phyloP scores from a whole-genome alignment of 495 filamentous ascomycete genomes.

The Trypethelium eluteriae region DNA sequence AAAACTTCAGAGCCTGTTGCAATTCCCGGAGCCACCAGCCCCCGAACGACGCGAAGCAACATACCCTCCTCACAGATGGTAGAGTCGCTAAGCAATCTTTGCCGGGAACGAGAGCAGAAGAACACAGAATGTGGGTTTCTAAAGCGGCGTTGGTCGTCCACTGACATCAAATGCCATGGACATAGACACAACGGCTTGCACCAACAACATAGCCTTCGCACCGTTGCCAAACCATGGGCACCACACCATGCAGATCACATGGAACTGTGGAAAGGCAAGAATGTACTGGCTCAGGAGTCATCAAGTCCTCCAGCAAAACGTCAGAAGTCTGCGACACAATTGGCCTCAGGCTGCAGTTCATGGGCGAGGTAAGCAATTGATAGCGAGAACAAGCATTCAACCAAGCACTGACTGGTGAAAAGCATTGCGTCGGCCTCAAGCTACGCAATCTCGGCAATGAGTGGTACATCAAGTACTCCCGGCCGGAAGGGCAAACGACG shows the following conservation, averaged over 20 bases:
- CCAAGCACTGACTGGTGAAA: neutral
- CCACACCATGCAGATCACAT: neutral
- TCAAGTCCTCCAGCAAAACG: neutral
- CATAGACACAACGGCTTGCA: too few species aligned
- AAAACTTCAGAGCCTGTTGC: too few species aligned
- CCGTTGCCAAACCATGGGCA: neutral
- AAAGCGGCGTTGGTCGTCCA: too few species aligned
- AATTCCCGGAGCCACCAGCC: too few species aligned
- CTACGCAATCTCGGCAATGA: neutral
- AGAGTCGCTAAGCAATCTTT: too few species aligned
- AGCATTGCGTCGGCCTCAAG: neutral
- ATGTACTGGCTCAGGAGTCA: neutral
- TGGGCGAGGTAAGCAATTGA: neutral
- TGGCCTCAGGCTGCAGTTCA: neutral
- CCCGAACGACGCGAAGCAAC: too few species aligned
- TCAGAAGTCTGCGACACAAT: neutral
- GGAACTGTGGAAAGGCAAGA: neutral
- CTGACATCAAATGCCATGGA: too few species aligned
- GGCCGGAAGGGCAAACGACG: neutral
- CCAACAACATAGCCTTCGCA: neutral
- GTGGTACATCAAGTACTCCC: neutral
- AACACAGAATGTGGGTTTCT: too few species aligned
- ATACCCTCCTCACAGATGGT: too few species aligned
- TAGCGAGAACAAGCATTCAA: neutral
- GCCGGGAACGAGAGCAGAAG: too few species aligned